Evolutionary conservation across 768 basidiomycete genomes (phyloP).

Genomic region (Tulasnella sp.): DNA sequence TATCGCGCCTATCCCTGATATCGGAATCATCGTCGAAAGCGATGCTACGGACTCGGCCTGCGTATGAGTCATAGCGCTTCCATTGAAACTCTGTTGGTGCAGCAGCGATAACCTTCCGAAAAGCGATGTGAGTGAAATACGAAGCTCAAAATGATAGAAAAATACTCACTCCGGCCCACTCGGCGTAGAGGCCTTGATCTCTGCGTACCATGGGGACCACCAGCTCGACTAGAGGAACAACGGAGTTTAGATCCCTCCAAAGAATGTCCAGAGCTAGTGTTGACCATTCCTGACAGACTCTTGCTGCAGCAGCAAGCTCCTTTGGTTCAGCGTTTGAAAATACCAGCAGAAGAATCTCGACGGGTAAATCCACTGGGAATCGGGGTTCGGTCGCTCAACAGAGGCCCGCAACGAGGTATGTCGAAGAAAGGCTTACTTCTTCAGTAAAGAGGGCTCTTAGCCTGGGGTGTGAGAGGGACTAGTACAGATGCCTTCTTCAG

Average conservation of each 20-base stretch:
- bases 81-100: not conserved
- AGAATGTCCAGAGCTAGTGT: not conserved
- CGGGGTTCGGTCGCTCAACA: too few species aligned
- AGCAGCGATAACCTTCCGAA: not conserved
- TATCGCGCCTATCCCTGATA: not conserved
- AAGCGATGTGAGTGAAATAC: too few species aligned
- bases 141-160: too few species aligned
- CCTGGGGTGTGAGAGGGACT: too few species aligned
- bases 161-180: too few species aligned
- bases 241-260: slow-evolving; percentile 1
- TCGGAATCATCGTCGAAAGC: not conserved
- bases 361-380: too few species aligned
- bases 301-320: not conserved
- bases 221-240: not conserved
- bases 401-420: too few species aligned
- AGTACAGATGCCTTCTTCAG: too few species aligned
- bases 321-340: not conserved
- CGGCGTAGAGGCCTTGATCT: too few species aligned
- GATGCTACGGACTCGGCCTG: not conserved
- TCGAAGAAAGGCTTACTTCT: too few species aligned
- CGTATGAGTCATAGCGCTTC: slow-evolving; percentile 6
- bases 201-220: not conserved
- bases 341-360: not conserved
- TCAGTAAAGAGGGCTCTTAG: too few species aligned
- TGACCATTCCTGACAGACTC: not conserved